phyloP scores from a whole-genome alignment of 108 stramenopile genomes.

The Seminavis robusta region DNA sequence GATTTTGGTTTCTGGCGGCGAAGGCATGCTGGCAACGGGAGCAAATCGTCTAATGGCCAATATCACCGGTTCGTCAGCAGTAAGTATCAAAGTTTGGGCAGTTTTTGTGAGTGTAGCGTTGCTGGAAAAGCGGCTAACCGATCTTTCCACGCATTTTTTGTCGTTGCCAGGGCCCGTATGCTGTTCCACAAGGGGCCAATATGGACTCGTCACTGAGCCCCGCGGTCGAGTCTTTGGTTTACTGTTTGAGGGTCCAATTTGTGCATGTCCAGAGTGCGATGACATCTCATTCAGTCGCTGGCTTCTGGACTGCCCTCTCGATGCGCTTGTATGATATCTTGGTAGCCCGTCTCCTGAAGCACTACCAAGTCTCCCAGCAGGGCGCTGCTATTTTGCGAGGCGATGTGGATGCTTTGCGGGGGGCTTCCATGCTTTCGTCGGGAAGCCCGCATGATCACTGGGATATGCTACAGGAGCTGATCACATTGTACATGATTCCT shows the following conservation, averaged over 20 bases:
- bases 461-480: conserved; percentile 70
- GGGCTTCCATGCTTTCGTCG: conserved; percentile 77
- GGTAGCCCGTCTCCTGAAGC: conserved; percentile 66
- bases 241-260: conserved; percentile 78
- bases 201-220: conserved; percentile 78
- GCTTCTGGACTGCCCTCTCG: conserved; percentile 86
- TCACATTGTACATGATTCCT: conserved; percentile 85
- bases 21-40: conserved; percentile 58
- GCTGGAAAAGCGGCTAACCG: too few species aligned
- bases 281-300: conserved; percentile 68
- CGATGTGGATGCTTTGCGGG: conserved; percentile 79
- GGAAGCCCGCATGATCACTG: conserved; percentile 81
- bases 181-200: conserved; percentile 64
- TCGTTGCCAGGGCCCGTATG: conserved; percentile 61
- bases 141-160: not conserved
- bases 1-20: conserved; percentile 77
- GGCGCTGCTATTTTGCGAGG: conserved; percentile 81
- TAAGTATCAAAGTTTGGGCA: conserved; percentile 12
- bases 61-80: conserved; percentile 46
- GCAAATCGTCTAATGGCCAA: conserved; percentile 59
- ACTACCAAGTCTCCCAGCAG: conserved; percentile 71
- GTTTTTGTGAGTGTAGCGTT: too few species aligned
- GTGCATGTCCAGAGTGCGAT: conserved; percentile 80
- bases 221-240: conserved; percentile 78
- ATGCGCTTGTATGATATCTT: conserved; percentile 82